Percentiles rank a stretch among this genome's conserved stretches.
These are phyloP conservation scores for Rachicladosporium sp. DNA, from an alignment of 2,329 filamentous ascomycete species.

Conservation along the genomic window DNA sequence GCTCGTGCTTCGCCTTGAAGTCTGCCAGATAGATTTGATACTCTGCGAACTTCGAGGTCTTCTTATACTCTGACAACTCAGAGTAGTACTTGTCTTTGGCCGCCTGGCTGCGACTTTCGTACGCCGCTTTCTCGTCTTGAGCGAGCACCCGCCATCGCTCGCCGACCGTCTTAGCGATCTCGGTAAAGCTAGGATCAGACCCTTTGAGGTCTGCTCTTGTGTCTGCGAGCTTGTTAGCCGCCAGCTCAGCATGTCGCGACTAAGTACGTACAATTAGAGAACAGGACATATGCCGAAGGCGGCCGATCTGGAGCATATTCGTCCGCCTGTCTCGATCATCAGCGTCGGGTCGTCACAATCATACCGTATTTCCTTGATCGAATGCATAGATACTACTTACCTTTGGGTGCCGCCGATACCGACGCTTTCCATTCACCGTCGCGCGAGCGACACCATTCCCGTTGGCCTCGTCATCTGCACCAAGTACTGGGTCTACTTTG, in stretches of 20 bases:
- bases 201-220: constrained; percentile 68
- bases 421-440: constrained; percentile 45
- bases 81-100: constrained; percentile 67
- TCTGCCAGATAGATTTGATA: constrained; percentile 64
- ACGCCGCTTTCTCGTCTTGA: constrained; percentile 55
- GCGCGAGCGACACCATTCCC: background rate
- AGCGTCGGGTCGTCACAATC: background rate
- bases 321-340: constrained; percentile 44
- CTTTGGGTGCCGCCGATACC: constrained; percentile 68
- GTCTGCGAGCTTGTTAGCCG: constrained; percentile 32
- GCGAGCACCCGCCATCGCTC: constrained; percentile 72
- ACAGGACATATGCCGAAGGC: constrained; percentile 72
- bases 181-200: constrained; percentile 67
- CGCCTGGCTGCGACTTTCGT: constrained; percentile 56
- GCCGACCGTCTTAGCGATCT: constrained; percentile 95
- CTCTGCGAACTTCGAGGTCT: constrained; percentile 54
- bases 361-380: constrained; percentile 1
- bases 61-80: constrained; percentile 65
- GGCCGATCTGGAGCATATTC: constrained; percentile 69
- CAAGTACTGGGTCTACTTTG: too few relatives aligned
- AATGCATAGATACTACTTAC: constrained; percentile 28
- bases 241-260: background rate
- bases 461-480: too few relatives aligned
- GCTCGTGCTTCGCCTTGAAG: constrained; percentile 58
- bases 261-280: constrained; percentile 60